Conservation (phyloP, 2,329 filamentous ascomycete species). For the Fusarium concolor region DNA sequence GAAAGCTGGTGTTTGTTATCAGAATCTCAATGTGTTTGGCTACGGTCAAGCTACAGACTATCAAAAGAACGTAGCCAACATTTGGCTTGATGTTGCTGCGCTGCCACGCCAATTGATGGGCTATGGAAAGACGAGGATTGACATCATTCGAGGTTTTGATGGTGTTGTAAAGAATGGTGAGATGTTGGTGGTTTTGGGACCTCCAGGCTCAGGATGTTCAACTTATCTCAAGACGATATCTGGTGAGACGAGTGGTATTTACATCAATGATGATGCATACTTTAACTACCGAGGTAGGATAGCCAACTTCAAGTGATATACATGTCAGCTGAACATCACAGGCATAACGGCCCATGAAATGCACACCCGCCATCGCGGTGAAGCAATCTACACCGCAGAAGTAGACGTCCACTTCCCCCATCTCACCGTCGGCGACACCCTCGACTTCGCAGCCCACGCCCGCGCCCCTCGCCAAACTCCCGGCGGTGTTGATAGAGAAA, state of each 20-base stretch:
- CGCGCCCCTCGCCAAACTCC: constrained; percentile 70
- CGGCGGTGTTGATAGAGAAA: constrained; percentile 61
- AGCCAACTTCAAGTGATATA: rapidly evolving
- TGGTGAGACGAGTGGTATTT: constrained; percentile 82
- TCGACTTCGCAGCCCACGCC: constrained; percentile 78
- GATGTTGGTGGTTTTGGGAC: constrained; percentile 78
- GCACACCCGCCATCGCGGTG: constrained; percentile 65
- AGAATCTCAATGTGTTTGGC: constrained; percentile 74
- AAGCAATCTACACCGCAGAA: constrained; percentile 86
- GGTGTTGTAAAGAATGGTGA: constrained; percentile 74
- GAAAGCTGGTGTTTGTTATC: constrained; percentile 69
- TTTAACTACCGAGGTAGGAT: constrained; percentile 80
- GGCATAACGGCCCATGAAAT: constrained; percentile 40
- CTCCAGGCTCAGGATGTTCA: constrained; percentile 77
- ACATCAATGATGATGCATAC: constrained; percentile 73
- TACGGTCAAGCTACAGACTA: constrained; percentile 76
- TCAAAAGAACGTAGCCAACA: constrained; percentile 72
- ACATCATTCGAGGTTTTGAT: constrained; percentile 74
- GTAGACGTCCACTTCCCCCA: constrained; percentile 82
- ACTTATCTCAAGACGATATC: constrained; percentile 85
- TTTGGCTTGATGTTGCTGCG: constrained; percentile 62
- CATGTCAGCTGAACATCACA: background rate
- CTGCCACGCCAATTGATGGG: constrained; percentile 63
- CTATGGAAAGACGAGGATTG: constrained; percentile 65
- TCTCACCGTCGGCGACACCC: constrained; percentile 78